Base-by-base conservation (phyloP, 2,329 filamentous ascomycete genomes). In the Zasmidium angulare region DNA sequence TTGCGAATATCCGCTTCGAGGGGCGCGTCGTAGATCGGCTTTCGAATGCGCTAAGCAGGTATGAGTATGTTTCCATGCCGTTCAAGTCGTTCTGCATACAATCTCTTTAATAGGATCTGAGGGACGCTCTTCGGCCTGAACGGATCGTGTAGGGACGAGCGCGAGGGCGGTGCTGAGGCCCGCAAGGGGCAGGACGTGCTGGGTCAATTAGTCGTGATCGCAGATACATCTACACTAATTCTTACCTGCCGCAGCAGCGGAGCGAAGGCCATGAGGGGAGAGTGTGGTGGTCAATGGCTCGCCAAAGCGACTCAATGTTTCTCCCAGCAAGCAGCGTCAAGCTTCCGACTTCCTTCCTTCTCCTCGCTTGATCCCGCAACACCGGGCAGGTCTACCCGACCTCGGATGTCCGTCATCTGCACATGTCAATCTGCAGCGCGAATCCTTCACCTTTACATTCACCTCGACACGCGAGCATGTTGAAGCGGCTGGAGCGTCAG, bases 11-110 rank as follows among this genome's bases (percentile, higher is more conserved):
- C 59, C 60, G 66, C 60, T 69, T 72, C 63, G 67, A 66, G 67
- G 66, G 70, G 66, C 66, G 80, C 78, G 77, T 93, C 90, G 83
- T 96, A 96, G 78, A 96, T 95, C 65, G 91, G 88, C 69, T 60
- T 68, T 66, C 79, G 79, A 68, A 64, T 43, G 63, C 71, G 72
- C 72, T 73, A 53, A 46, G 40, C 2, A 9, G 14, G 3, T 24
- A 52, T 66, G 36, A 64, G 62, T 56, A 11, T 51, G 10, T 12
- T 1, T 66, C 10, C n/a, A 12, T 6, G 14, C 17, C 3, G 17
- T 22, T 9, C 17, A 2, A 2, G 2, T 21, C 50, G 36, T 17
- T 20, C 2, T 19, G 57, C 69, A 22, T 67, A 71, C 67, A 57
- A 72, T 68, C 48, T 62, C 59, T 55, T 65, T 62, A 53, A 70